Evolutionary conservation across 805 yeast species (phyloP), one percentile per base, ranked within the genome.

Genomic region (Nakazawaea peltata): DNA sequence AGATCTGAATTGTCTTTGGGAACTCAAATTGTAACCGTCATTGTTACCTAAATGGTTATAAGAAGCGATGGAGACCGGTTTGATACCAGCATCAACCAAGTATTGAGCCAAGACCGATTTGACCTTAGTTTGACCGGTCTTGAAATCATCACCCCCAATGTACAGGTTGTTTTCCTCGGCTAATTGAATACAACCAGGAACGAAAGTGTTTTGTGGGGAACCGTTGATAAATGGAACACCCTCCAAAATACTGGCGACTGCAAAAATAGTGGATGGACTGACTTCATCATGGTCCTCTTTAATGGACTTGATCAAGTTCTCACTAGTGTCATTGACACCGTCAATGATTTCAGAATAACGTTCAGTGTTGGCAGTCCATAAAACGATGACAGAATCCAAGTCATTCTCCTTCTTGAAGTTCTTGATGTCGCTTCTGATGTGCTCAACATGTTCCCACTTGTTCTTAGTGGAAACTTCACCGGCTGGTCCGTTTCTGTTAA

Each of bases 331-430:
- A 54, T 88, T 87, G 44, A 90, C 85, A 41, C 94, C 92, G 4
- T 68, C 65, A 29, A 77, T 61, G 28, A 90, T 53, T 27, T 82
- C 88, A 29, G 94, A 75, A 57, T 81, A 87, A 56, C 97, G 78
- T 66, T 88, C 97, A 37, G 97, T 88, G 65, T 88, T 90, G 38
- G 97, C 97, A 30, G 96, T 87, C 97, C 97, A 88, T 53, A 88
- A 69, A 31, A 90, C 83, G 53, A 88, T 76, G 37, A 90, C 94
- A 56, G 81, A 82, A 59, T 88, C 97, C 51, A 88, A 75, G 26
- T 62, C 57, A 54, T 90, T 84, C 42, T 65, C 58, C 26, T 54
- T 53, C 63, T 87, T 88, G 69, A 88, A 88, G 40, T 75, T 74
- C 47, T 71, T 66, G 50, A 88, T 88, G 58, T 88, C 96, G 37